These are phyloP conservation scores for Diaporthe ampelina DNA, from an alignment of 2,329 filamentous ascomycete species.

Conservation along the genomic window DNA sequence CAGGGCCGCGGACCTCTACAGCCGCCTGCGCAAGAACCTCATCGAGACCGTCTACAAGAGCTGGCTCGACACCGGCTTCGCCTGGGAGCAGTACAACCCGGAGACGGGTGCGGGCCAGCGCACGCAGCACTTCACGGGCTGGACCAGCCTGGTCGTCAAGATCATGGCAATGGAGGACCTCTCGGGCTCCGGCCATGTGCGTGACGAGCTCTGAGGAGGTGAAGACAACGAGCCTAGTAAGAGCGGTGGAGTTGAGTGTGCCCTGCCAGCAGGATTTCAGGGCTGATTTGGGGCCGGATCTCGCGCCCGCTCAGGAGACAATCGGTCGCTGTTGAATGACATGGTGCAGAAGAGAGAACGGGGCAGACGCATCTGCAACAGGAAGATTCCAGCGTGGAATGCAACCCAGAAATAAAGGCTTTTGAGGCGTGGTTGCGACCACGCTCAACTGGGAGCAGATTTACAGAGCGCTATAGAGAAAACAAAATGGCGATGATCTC, in stretches of 20 bases:
- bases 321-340: neutral
- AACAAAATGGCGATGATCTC: neutral
- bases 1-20: conserved; percentile 82
- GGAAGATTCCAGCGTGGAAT: neutral
- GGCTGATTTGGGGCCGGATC: neutral
- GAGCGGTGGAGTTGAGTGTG: neutral
- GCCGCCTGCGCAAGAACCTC: conserved; percentile 82
- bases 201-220: conserved; percentile 62
- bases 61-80: conserved; percentile 94
- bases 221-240: no score
- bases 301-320: no score
- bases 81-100: conserved; percentile 98
- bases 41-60: conserved; percentile 89
- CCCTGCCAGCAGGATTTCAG: neutral
- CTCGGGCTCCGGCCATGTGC: conserved; percentile 49
- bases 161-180: conserved; percentile 95
- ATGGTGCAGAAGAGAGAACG: neutral
- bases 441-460: neutral
- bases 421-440: neutral
- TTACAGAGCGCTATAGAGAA: conserved; percentile 20
- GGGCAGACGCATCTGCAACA: neutral
- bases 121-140: conserved; percentile 97
- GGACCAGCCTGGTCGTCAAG: conserved; percentile 98
- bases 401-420: neutral
- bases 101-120: conserved; percentile 94